phyloP scores from a whole-genome alignment of 805 yeast species.

The Metschnikowia amazonensis region DNA sequence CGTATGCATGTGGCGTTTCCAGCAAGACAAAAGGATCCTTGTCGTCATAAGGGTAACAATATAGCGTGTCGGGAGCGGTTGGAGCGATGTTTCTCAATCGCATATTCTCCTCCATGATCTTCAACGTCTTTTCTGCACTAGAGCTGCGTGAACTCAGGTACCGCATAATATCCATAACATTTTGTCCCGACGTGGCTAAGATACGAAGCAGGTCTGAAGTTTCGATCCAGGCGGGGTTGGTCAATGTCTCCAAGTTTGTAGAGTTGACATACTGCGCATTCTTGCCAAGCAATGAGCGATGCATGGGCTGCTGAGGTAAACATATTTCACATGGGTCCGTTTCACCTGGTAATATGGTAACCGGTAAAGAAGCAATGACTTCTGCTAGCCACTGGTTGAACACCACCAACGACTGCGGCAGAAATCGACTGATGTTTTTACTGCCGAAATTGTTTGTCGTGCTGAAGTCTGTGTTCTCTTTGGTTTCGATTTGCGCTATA shows the following conservation, averaged over 20 bases:
- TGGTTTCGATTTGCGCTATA: conserved; percentile 31
- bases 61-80: conserved; percentile 92
- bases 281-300: conserved; percentile 60
- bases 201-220: conserved; percentile 49
- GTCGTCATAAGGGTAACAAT: conserved; percentile 78
- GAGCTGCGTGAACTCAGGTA: conserved; percentile 46
- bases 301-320: conserved; percentile 89
- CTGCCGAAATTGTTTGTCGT: conserved; percentile 47
- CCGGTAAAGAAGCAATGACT: conserved; percentile 56
- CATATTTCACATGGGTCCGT: conserved; percentile 81
- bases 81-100: conserved; percentile 88
- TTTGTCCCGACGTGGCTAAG: conserved; percentile 82
- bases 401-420: conserved; percentile 44
- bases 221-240: conserved; percentile 74
- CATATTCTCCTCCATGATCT: conserved; percentile 58
- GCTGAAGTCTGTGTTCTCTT: conserved; percentile 25
- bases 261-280: conserved; percentile 40
- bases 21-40: conserved; percentile 77
- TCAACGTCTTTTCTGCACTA: conserved; percentile 7
- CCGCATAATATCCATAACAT: conserved; percentile 69
- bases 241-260: conserved; percentile 17
- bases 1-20: conserved; percentile 81
- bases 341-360: conserved; percentile 79
- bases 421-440: conserved; percentile 50
- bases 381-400: conserved; percentile 60